A percentile compares a stretch with the other conserved stretches of the same genome.
phyloP scores from a whole-genome alignment of 2,329 filamentous ascomycete species.

The Colletotrichum lupini region DNA sequence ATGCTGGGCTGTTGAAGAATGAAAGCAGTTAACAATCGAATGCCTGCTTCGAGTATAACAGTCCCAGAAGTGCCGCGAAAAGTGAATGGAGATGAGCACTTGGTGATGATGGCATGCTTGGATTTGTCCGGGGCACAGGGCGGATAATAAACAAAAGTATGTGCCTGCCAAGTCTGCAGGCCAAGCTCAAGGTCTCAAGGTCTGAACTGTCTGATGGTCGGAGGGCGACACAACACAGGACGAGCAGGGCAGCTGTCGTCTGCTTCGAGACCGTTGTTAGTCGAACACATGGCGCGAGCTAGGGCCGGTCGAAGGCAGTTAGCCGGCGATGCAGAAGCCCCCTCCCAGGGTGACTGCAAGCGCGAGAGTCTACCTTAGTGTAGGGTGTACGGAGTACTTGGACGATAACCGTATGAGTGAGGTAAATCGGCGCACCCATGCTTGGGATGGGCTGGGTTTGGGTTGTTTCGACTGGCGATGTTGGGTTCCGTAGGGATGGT shows the following conservation, averaged over 20 bases:
- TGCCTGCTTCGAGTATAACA: conserved; percentile 14
- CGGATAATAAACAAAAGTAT: conserved; percentile 30
- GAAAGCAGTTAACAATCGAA: conserved; percentile 15
- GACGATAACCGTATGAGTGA: neutral
- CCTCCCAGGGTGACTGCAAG: neutral
- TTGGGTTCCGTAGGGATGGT: conserved; percentile 28
- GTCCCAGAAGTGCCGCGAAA: conserved; percentile 3
- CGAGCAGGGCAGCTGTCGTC: conserved; percentile 2
- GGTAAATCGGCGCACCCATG: neutral
- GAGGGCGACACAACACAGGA: neutral
- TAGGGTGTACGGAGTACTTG: neutral
- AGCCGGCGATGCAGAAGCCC: neutral
- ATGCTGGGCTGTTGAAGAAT: conserved; percentile 6
- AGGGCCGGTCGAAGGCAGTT: conserved; percentile 11
- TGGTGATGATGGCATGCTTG: neutral
- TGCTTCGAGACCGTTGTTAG: conserved; percentile 11
- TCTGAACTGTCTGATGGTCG: neutral
- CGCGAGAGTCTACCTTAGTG: neutral
- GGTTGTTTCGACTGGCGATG: neutral
- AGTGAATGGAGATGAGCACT: neutral
- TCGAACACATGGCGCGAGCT: conserved; percentile 14
- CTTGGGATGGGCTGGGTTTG: conserved; percentile 12
- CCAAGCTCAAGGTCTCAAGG: neutral
- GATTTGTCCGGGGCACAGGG: neutral
- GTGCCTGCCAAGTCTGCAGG: conserved; percentile 10